Evolutionary conservation across 768 basidiomycete species (phyloP), one percentile per base, ranked within the genome.

Genomic region (Grammothele lineata): DNA sequence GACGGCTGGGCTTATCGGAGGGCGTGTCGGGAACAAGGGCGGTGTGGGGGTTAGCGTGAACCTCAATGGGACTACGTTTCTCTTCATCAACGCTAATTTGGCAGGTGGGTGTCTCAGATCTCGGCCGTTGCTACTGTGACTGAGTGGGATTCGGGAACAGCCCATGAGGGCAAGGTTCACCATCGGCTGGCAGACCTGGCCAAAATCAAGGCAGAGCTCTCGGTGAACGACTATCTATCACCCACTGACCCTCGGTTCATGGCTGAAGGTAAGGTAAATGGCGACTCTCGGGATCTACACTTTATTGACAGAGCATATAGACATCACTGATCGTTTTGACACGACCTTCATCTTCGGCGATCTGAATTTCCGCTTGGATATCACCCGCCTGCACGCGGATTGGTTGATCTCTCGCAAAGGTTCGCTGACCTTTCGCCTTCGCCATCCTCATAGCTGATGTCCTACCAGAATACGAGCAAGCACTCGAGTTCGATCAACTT

Each of bases 51-150:
- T 96, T 52, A 88, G 86, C 50, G 65, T 95, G 36, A 85, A 92
- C 55, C 70, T 97, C 17, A 82, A 80, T 38, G 85, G 83, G n/a
- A 83, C 80, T 19, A 86, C 90, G 0, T 74, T 96, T 37, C 71
- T 97, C 11, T 95, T 97, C 63, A 67, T 96, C 57, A 96, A 95
- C 56, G 87, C 90, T 0, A 94, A 97, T 64, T 71, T 96, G 21
- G 89, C 94, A 17, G 92, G 90, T 80, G 51, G 32, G 70, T 60
- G 9, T 49, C 17, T 15, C 18, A 24, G 12, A 18, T 41, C 6
- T n/a, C 18, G 15, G 7, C 35, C 35, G 15, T 6, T 36, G 8
- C 35, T n/a, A n/a, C n/a, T n/a, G n/a, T n/a, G n/a, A n/a, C n/a
- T n/a, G n/a, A n/a, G n/a, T n/a, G n/a, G n/a, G n/a, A n/a, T n/a